A percentile compares a stretch with the other conserved stretches of the same genome.
These are phyloP conservation scores for Ilyonectria destructans DNA, from an alignment of 2,329 filamentous ascomycete genomes.

Conservation along the genomic window DNA sequence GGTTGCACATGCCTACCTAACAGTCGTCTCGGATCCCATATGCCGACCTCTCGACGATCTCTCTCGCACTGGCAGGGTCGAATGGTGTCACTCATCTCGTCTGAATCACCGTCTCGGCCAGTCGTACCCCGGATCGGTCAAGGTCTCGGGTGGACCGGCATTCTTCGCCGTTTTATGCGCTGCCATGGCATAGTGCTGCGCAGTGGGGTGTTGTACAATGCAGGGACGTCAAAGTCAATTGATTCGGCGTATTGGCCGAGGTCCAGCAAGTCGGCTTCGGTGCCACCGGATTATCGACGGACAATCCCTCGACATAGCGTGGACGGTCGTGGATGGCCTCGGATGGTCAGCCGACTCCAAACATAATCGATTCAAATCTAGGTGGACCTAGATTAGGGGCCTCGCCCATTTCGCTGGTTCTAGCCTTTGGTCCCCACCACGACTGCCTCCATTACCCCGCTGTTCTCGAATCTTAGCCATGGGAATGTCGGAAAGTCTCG, in stretches of 20 bases:
- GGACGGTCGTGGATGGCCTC: background rate
- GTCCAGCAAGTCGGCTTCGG: background rate
- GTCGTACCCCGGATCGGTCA: slow-evolving; percentile 20
- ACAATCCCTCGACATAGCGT: background rate
- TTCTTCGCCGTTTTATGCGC: slow-evolving; percentile 13
- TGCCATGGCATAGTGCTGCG: slow-evolving; percentile 21
- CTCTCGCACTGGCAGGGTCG: background rate
- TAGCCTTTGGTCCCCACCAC: slow-evolving; percentile 45
- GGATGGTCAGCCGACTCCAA: slow-evolving; percentile 1
- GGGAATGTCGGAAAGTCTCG: slow-evolving; percentile 45
- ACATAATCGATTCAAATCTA: slow-evolving; percentile 13
- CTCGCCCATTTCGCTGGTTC: slow-evolving; percentile 37
- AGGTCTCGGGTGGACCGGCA: slow-evolving; percentile 35
- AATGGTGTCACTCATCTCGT: slow-evolving; percentile 7
- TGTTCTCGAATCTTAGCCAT: slow-evolving; percentile 46
- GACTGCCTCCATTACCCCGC: slow-evolving; percentile 48
- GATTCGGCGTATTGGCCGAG: background rate
- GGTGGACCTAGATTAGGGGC: slow-evolving; percentile 37
- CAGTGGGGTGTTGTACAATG: slow-evolving; percentile 14
- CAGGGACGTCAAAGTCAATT: slow-evolving; percentile 5
- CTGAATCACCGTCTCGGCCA: slow-evolving; percentile 27
- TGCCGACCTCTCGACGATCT: slow-evolving; percentile 15
- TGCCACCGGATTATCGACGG: background rate
- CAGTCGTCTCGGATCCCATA: slow-evolving; percentile 16
- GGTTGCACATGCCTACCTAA: slow-evolving; percentile 5